phyloP scores from a whole-genome alignment of 2,329 filamentous ascomycete genomes.

The Xylariaceae sp. region DNA sequence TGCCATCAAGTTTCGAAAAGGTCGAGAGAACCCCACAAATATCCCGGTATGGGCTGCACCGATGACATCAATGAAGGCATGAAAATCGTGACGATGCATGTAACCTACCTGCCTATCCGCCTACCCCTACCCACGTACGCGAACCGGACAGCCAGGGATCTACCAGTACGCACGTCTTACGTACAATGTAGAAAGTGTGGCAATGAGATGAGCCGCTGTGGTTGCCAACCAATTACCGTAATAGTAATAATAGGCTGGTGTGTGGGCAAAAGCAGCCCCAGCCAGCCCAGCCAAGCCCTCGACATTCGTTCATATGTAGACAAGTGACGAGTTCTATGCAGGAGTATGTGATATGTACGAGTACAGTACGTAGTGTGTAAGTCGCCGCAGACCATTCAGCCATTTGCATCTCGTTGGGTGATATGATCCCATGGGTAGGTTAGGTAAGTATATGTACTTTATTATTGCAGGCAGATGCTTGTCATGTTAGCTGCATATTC shows the following conservation, averaged over 20 bases:
- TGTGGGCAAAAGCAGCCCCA: neutral
- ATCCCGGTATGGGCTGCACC: neutral
- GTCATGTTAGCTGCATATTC: slow-evolving; percentile 1
- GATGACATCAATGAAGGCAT: slow-evolving; percentile 21
- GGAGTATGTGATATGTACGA: too few relatives aligned
- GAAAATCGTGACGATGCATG: slow-evolving; percentile 4
- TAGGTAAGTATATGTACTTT: too few relatives aligned
- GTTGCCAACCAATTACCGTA: neutral
- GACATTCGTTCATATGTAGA: neutral
- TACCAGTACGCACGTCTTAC: too few relatives aligned
- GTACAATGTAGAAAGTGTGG: neutral
- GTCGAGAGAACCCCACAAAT: neutral
- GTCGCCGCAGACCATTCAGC: neutral
- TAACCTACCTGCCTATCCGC: neutral
- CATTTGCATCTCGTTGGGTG: neutral
- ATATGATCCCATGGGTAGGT: neutral
- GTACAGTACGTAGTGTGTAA: too few relatives aligned
- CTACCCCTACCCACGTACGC: neutral
- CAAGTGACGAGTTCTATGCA: too few relatives aligned
- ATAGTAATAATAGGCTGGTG: neutral
- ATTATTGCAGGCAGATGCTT: slow-evolving; percentile 5
- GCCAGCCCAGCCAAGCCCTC: neutral
- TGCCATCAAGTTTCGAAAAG: neutral
- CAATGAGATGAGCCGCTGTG: neutral
- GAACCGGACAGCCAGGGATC: neutral